These are phyloP conservation scores for Penicillium psychrosexuale DNA, from an alignment of 2,329 filamentous ascomycete species.

Conservation along the genomic window DNA sequence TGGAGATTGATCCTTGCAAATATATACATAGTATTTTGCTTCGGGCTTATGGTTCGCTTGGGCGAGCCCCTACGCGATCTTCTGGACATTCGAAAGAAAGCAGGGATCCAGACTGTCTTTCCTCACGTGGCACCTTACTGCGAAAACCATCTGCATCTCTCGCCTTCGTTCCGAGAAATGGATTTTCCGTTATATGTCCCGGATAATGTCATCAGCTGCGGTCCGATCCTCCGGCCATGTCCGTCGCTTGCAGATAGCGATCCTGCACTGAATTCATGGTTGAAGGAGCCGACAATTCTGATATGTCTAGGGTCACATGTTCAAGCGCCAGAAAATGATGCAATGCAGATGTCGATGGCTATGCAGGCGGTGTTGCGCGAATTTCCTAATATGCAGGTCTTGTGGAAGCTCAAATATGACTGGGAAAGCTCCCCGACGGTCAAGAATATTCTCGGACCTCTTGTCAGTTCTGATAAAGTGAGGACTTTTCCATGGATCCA, in stretches of 20 bases:
- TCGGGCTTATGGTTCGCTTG: conserved; percentile 3
- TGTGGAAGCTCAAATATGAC: conserved; percentile 40
- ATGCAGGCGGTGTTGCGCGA: conserved; percentile 40
- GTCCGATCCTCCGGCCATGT: conserved; percentile 46
- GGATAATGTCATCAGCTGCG: conserved; percentile 44
- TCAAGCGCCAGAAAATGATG: conserved; percentile 28
- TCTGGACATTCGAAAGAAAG: conserved; percentile 23
- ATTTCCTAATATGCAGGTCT: conserved; percentile 39
- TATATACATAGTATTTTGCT: conserved; percentile 37
- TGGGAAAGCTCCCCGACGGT: conserved; percentile 15
- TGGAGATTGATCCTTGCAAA: conserved; percentile 45
- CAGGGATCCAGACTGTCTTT: conserved; percentile 27
- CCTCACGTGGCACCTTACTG: conserved; percentile 29
- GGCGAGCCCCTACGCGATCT: conserved; percentile 20
- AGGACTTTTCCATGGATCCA: conserved; percentile 19
- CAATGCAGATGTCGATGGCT: conserved; percentile 35
- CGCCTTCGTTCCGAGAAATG: conserved; percentile 31
- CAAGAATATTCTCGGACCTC: conserved; percentile 11
- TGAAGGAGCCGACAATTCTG: conserved; percentile 46
- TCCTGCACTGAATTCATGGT: conserved; percentile 45
- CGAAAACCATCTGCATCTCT: conserved; percentile 28
- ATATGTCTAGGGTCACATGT: conserved; percentile 49
- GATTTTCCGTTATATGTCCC: conserved; percentile 46
- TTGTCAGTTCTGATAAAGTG: conserved; percentile 11
- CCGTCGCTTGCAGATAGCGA: conserved; percentile 39